phyloP scores from a whole-genome alignment of 2,329 filamentous ascomycete species.

The Botrytis paeoniae region DNA sequence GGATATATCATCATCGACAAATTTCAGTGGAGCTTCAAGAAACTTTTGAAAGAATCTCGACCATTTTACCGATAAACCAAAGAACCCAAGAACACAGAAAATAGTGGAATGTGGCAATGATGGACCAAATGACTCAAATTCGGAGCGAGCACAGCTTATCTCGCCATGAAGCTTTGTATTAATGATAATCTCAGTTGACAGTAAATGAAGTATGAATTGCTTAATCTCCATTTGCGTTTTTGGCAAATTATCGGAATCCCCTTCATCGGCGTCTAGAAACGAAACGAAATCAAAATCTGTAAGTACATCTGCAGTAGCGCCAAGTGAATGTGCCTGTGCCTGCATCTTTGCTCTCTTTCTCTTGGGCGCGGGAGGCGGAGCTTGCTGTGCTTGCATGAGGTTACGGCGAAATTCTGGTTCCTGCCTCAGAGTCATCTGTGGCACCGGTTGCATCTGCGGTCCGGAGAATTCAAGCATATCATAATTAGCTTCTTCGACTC shows the following conservation, averaged over 20 bases:
- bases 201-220: constrained; percentile 55
- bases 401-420: neutral
- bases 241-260: constrained; percentile 18
- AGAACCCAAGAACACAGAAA: constrained; percentile 52
- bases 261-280: constrained; percentile 22
- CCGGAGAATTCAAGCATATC: neutral
- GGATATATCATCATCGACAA: constrained; percentile 45
- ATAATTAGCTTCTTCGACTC: constrained; percentile 32
- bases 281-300: no score
- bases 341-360: neutral
- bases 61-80: constrained; percentile 58
- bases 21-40: constrained; percentile 57
- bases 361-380: neutral
- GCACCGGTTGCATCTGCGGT: no score
- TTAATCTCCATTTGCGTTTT: constrained; percentile 48
- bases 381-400: neutral
- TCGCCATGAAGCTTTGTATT: constrained; percentile 48
- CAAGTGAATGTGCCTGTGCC: neutral
- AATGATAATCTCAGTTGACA: constrained; percentile 54
- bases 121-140: constrained; percentile 57
- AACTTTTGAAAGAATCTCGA: constrained; percentile 58
- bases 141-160: constrained; percentile 55
- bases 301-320: neutral
- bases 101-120: constrained; percentile 61
- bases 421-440: rapidly evolving